phyloP scores from a whole-genome alignment of 2,329 filamentous ascomycete species.

The Cadophora malorum region DNA sequence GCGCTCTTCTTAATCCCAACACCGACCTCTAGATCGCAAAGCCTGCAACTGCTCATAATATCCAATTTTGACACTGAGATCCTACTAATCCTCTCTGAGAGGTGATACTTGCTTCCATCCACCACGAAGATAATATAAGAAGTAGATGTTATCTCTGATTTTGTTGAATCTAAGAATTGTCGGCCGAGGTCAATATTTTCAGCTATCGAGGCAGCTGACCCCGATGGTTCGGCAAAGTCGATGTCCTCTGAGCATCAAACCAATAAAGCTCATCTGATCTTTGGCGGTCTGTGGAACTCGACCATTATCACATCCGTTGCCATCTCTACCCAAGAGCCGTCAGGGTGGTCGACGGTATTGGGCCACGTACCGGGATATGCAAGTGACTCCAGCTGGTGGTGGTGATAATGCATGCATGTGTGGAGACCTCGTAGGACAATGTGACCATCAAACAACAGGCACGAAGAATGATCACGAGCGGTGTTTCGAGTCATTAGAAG shows the following conservation, averaged over 20 bases:
- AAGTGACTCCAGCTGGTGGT: conserved; percentile 1
- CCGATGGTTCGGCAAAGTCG: neutral
- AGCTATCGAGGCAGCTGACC: conserved; percentile 8
- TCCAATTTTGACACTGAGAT: neutral
- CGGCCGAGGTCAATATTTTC: neutral
- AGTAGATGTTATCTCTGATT: neutral
- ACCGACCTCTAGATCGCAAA: neutral
- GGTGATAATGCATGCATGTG: conserved; percentile 8
- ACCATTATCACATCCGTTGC: conserved; percentile 10
- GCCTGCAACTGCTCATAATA: neutral
- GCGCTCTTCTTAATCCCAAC: neutral
- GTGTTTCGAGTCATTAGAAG: conserved; percentile 25
- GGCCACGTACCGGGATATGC: conserved; percentile 25
- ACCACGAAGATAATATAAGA: neutral
- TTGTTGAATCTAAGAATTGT: neutral
- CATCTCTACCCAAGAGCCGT: conserved; percentile 15
- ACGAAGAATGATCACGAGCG: conserved; percentile 27
- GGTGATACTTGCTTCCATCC: neutral
- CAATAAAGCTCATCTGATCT: conserved; percentile 22
- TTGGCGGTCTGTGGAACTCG: conserved; percentile 1
- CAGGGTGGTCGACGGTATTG: conserved; percentile 22
- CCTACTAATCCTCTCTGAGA: neutral
- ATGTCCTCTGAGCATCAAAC: conserved; percentile 24
- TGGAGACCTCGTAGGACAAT: conserved; percentile 13
- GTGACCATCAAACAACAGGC: conserved; percentile 25